phyloP scores from a whole-genome alignment of 192 early-diverging fungal genomes.

The Coemansia sp. region DNA sequence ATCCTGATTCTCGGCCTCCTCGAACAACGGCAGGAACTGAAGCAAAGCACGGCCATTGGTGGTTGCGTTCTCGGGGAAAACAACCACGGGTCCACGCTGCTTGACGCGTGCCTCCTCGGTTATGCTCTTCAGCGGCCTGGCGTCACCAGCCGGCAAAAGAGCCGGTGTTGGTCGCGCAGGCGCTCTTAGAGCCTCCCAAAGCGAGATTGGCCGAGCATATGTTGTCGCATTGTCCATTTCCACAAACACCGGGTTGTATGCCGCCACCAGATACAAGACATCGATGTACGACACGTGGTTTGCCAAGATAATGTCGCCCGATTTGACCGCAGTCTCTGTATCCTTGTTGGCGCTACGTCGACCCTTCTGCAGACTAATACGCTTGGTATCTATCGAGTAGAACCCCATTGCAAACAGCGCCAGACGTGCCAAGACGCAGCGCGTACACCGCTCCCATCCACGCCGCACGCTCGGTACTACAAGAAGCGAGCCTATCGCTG shows the following conservation, averaged over 20 bases:
- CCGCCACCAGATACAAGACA: conserved; percentile 68
- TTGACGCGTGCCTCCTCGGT: conserved; percentile 33
- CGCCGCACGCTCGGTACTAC: conserved; percentile 26
- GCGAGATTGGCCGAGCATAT: conserved; percentile 23
- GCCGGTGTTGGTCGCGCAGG: conserved; percentile 35
- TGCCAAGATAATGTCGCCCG: conserved; percentile 77
- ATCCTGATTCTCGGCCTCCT: conserved; percentile 60
- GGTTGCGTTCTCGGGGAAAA: conserved; percentile 67
- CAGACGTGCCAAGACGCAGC: conserved; percentile 53
- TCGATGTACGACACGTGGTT: conserved; percentile 88
- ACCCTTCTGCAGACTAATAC: conserved; percentile 68
- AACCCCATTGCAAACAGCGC: conserved; percentile 74
- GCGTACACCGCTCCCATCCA: conserved; percentile 24
- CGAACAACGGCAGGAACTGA: conserved; percentile 74
- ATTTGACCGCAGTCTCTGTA: conserved; percentile 14
- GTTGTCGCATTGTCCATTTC: conserved; percentile 47
- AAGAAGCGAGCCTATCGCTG: conserved; percentile 20
- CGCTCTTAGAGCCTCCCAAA: conserved; percentile 36
- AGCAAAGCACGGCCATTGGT: conserved; percentile 85
- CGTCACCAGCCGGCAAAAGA: conserved; percentile 33
- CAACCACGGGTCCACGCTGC: conserved; percentile 33
- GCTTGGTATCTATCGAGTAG: conserved; percentile 67
- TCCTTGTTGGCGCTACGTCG: conserved; percentile 26
- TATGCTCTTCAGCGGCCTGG: conserved; percentile 26
- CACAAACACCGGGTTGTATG: conserved; percentile 61